These are phyloP conservation scores for Exophiala sp. DNA, from an alignment of 2,329 filamentous ascomycete species.

Conservation along the genomic window DNA sequence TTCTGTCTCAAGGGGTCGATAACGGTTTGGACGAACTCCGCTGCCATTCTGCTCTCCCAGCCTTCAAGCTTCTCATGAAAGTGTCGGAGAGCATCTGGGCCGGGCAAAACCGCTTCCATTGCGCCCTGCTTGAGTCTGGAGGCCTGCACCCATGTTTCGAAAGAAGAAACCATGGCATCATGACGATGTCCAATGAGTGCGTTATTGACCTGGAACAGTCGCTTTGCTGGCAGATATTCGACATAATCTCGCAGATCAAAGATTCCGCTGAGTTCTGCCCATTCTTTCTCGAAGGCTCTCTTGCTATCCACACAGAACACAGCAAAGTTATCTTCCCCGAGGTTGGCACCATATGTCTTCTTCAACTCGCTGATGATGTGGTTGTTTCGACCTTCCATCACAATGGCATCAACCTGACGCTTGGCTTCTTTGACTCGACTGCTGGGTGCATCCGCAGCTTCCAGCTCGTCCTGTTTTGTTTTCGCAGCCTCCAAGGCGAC, in stretches of 20 bases:
- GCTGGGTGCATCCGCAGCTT: no score
- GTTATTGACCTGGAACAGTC: conserved; percentile 5
- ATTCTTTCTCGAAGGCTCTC: neutral
- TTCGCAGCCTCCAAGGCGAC: neutral
- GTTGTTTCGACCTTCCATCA: conserved; percentile 7
- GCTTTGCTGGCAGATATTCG: neutral
- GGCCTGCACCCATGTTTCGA: neutral
- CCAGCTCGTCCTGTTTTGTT: no score
- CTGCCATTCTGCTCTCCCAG: no score
- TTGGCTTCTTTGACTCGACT: no score
- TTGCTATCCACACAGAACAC: conserved; percentile 15
- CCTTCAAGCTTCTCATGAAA: neutral
- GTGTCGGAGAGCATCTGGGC: neutral
- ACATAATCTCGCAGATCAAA: conserved; percentile 2
- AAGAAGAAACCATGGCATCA: conserved; percentile 1
- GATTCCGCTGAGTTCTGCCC: conserved; percentile 9
- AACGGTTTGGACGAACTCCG: no score
- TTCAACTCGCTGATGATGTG: neutral
- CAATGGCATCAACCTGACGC: neutral
- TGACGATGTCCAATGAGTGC: neutral
- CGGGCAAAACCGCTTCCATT: neutral
- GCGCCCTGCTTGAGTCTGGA: neutral
- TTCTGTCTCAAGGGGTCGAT: no score
- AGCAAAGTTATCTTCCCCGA: neutral
- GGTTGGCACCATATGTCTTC: neutral